Evolutionary conservation across 495 filamentous ascomycete species (phyloP).

Genomic region (Delitschia confertaspora): DNA sequence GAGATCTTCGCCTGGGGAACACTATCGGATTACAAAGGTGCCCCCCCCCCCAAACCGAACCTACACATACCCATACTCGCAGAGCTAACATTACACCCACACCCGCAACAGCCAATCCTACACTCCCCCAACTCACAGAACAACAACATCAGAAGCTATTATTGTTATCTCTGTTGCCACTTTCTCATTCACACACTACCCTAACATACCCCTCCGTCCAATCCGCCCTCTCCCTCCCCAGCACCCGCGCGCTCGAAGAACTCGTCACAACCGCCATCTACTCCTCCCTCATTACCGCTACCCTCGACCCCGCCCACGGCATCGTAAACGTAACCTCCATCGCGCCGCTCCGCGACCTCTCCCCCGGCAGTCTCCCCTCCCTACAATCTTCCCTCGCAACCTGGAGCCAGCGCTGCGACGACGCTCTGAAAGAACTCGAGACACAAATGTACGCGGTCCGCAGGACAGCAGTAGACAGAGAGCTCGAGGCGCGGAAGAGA

Average conservation of each 20-base stretch:
- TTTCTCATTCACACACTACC: slow-evolving; percentile 48
- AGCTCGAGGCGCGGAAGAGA: slow-evolving; percentile 36
- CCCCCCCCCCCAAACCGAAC: background rate
- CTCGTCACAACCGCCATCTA: slow-evolving; percentile 87
- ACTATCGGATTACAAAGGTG: slow-evolving; percentile 66
- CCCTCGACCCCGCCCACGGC: slow-evolving; percentile 66
- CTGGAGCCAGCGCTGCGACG: slow-evolving; percentile 68
- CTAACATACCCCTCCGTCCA: slow-evolving; percentile 68
- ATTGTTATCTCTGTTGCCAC: slow-evolving; percentile 77
- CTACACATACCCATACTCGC: background rate
- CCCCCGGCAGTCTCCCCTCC: slow-evolving; percentile 53
- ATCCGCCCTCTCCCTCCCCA: slow-evolving; percentile 54
- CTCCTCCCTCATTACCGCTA: slow-evolving; percentile 66
- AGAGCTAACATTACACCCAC: no score
- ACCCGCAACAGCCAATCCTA: slow-evolving; percentile 38
- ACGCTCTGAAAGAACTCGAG: slow-evolving; percentile 68
- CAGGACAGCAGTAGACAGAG: slow-evolving; percentile 43
- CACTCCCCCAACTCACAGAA: slow-evolving; percentile 62
- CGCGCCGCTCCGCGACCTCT: slow-evolving; percentile 75
- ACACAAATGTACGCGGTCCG: slow-evolving; percentile 53
- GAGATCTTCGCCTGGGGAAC: slow-evolving; percentile 93
- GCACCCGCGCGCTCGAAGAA: slow-evolving; percentile 68
- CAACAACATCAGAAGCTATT: slow-evolving; percentile 78
- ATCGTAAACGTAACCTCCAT: slow-evolving; percentile 69
- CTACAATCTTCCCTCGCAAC: slow-evolving; percentile 59